Conservation (phyloP, 768 basidiomycete species). For the Tubosaeta sp. region DNA sequence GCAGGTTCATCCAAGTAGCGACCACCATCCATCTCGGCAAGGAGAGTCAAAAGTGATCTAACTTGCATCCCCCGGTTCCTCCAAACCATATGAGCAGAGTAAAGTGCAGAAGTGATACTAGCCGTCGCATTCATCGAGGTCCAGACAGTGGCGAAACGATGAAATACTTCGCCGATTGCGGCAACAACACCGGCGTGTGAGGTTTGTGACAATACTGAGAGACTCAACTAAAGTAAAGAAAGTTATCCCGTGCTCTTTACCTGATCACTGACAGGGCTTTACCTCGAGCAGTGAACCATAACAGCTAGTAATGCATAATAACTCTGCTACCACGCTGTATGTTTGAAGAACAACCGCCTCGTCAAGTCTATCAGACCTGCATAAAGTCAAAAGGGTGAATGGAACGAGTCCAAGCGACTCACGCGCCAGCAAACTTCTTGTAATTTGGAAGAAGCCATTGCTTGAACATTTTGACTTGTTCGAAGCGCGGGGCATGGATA, state of each 20-base stretch:
- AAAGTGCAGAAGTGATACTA: constrained; percentile 54
- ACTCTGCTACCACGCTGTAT: constrained; percentile 54
- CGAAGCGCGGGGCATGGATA: constrained; percentile 59
- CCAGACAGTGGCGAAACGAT: constrained; percentile 71
- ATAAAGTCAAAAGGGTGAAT: background rate
- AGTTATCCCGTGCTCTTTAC: constrained; percentile 5
- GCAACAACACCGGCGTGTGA: constrained; percentile 50
- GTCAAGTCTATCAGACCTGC: constrained; percentile 28
- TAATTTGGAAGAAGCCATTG: constrained; percentile 76
- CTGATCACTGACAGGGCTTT: constrained; percentile 9
- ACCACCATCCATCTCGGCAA: constrained; percentile 63
- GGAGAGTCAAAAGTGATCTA: constrained; percentile 55
- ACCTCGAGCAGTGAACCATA: constrained; percentile 72
- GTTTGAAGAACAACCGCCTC: constrained; percentile 43
- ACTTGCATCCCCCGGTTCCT: constrained; percentile 63
- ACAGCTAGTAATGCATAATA: constrained; percentile 59
- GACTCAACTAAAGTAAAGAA: constrained; percentile 41
- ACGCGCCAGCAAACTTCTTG: constrained; percentile 52
- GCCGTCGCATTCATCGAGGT: constrained; percentile 65
- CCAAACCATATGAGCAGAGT: constrained; percentile 58
- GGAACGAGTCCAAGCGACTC: background rate
- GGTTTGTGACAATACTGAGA: constrained; percentile 51
- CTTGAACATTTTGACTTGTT: constrained; percentile 66
- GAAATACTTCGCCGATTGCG: constrained; percentile 67
- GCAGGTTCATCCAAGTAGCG: constrained; percentile 50